Conservation (phyloP, 2,329 filamentous ascomycete genomes). For the Cytospora leucostoma region DNA sequence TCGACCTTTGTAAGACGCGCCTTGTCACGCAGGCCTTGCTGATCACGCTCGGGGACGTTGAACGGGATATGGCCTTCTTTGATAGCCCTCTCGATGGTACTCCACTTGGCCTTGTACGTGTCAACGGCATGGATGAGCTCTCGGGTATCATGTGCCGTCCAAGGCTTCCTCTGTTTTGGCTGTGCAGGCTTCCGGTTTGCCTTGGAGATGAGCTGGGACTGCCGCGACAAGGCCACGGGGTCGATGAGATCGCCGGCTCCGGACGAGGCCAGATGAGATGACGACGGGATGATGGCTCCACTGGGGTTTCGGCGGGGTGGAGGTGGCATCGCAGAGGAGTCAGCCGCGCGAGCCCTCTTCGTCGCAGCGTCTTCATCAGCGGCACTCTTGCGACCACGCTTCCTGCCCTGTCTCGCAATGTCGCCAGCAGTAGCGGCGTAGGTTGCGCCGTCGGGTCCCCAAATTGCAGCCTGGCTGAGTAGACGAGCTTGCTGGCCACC, state of each 20-base stretch:
- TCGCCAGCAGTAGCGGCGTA: constrained; percentile 17
- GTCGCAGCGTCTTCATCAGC: constrained; percentile 9
- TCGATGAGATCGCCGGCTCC: constrained; percentile 28
- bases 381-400: constrained; percentile 23
- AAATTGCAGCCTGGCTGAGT: constrained; percentile 16
- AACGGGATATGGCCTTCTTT: constrained; percentile 40
- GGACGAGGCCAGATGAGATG: constrained; percentile 1
- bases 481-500: constrained; percentile 5
- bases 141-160: constrained; percentile 46
- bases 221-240: constrained; percentile 33
- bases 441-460: constrained; percentile 13
- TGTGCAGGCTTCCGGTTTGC: constrained; percentile 36
- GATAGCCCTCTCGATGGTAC: constrained; percentile 38
- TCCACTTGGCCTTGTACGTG: constrained; percentile 43
- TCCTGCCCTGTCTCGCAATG: constrained; percentile 12
- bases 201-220: constrained; percentile 32
- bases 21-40: constrained; percentile 60
- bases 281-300: constrained; percentile 6
- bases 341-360: constrained; percentile 23
- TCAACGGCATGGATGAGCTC: constrained; percentile 47
- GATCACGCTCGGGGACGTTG: constrained; percentile 46
- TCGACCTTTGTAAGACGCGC: constrained; percentile 59
- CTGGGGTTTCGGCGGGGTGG: constrained; percentile 11
- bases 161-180: constrained; percentile 41
- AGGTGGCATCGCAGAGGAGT: constrained; percentile 21